Conservation (phyloP, 2,329 filamentous ascomycete species). For the Colletotrichum cereale region DNA sequence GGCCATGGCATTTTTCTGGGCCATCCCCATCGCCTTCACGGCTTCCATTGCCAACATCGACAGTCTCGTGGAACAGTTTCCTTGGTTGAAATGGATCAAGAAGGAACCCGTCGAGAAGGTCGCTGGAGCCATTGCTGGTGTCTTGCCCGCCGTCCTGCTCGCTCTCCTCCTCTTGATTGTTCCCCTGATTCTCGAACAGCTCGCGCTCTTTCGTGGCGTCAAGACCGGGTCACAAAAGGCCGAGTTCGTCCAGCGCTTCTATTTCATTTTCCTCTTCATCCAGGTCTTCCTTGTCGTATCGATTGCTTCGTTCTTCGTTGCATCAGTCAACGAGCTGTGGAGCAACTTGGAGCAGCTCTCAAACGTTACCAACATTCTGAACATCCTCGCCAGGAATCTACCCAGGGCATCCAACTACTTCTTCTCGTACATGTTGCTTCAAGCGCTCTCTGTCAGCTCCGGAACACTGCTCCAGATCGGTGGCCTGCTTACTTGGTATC, state of each 20-base stretch:
- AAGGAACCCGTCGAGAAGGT: slow-evolving; percentile 72
- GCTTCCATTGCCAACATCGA: slow-evolving; percentile 84
- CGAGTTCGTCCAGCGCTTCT: slow-evolving; percentile 90
- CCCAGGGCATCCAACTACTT: slow-evolving; percentile 95
- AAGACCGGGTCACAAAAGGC: slow-evolving; percentile 85
- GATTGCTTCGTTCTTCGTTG: slow-evolving; percentile 78
- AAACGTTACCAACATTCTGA: slow-evolving; percentile 76
- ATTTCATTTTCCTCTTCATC: slow-evolving; percentile 94
- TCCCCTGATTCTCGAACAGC: slow-evolving; percentile 80
- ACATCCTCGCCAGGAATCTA: slow-evolving; percentile 80
- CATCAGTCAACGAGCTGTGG: slow-evolving; percentile 74
- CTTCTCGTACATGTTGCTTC: slow-evolving; percentile 98
- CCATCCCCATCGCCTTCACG: slow-evolving; percentile 90
- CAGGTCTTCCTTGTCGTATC: slow-evolving; percentile 96
- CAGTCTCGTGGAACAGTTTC: slow-evolving; percentile 72
- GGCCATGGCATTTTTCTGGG: slow-evolving; percentile 89
- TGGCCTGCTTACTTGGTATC: slow-evolving; percentile 83
- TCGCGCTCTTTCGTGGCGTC: slow-evolving; percentile 81
- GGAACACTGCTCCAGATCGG: slow-evolving; percentile 87
- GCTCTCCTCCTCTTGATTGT: slow-evolving; percentile 83
- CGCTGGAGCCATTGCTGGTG: slow-evolving; percentile 79
- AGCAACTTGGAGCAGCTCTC: slow-evolving; percentile 57
- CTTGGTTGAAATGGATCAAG: slow-evolving; percentile 79
- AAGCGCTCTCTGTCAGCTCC: slow-evolving; percentile 90
- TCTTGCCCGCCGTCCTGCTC: slow-evolving; percentile 83